These are phyloP conservation scores for Spiromastix sp. DNA, from an alignment of 2,329 filamentous ascomycete species.

Conservation along the genomic window DNA sequence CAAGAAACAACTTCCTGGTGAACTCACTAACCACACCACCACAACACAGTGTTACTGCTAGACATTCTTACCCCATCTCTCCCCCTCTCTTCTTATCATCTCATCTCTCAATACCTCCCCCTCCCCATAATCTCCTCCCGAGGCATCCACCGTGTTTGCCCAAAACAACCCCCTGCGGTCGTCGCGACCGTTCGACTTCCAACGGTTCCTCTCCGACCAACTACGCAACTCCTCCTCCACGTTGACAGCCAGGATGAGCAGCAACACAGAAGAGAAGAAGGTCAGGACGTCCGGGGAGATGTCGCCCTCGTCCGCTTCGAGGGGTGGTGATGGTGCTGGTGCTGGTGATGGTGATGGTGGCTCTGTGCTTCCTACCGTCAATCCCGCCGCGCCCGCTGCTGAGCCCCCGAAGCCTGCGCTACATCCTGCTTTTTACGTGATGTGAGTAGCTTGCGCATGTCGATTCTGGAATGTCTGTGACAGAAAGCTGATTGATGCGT, in stretches of 20 bases:
- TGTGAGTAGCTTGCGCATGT: too few species aligned
- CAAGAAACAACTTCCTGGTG: too few species aligned
- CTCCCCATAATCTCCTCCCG: slow-evolving; percentile 16
- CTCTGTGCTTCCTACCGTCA: slow-evolving; percentile 65
- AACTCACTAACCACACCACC: too few species aligned
- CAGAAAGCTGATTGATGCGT: background rate
- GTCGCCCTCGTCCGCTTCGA: too few species aligned
- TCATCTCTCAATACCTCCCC: background rate
- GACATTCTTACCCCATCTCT: background rate
- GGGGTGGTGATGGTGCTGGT: too few species aligned
- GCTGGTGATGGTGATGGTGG: slow-evolving; percentile 39
- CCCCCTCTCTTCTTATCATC: background rate
- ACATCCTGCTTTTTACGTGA: slow-evolving; percentile 79
- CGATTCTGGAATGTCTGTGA: too few species aligned
- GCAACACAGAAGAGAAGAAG: slow-evolving; percentile 66
- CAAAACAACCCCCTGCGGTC: slow-evolving; percentile 29
- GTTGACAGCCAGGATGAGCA: too few species aligned
- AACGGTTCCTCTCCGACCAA: slow-evolving; percentile 35
- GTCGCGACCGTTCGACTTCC: slow-evolving; percentile 39
- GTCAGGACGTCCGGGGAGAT: slow-evolving; percentile 68
- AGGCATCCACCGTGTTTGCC: slow-evolving; percentile 35
- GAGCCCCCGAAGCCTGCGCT: slow-evolving; percentile 54
- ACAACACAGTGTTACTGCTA: background rate
- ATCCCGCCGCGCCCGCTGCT: slow-evolving; percentile 62
- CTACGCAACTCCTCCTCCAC: slow-evolving; percentile 31